Percentiles rank a stretch among this genome's conserved stretches.
These are phyloP conservation scores for Ophiognomonia clavigignenti-juglandacearum DNA, from an alignment of 2,329 filamentous ascomycete genomes.

Conservation along the genomic window DNA sequence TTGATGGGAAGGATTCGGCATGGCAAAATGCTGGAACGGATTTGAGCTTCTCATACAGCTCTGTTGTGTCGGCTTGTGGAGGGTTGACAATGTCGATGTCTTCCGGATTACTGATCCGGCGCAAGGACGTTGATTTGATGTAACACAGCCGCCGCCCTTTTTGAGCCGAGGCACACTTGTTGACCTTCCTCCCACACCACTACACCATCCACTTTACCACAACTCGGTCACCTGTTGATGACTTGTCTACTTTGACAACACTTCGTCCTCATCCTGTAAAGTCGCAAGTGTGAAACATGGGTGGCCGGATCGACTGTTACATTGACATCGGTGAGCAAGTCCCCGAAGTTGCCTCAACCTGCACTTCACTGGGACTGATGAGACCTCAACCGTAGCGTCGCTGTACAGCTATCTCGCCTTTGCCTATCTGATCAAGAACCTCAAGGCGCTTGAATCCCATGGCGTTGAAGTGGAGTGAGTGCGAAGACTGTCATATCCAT, in stretches of 20 bases:
- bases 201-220: not conserved
- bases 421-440: conserved; percentile 52
- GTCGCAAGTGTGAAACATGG: conserved; percentile 38
- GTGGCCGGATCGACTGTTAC: conserved; percentile 59
- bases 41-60: not conserved
- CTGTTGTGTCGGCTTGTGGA: not conserved
- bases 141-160: not conserved
- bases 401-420: conserved; percentile 55
- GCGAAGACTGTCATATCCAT: not conserved
- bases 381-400: conserved; percentile 48
- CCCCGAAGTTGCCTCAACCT: not conserved
- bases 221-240: too few species aligned
- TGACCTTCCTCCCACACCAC: not conserved
- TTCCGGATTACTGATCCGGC: not conserved
- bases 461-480: conserved; percentile 62
- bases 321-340: conserved; percentile 56
- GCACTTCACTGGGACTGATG: not conserved
- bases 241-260: too few species aligned
- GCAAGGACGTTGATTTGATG: conserved; percentile 2
- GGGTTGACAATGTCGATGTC: too few species aligned
- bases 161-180: not conserved
- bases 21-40: not conserved
- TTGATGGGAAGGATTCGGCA: not conserved
- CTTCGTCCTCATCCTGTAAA: not conserved
- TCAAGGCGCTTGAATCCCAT: conserved; percentile 49